These are phyloP conservation scores for Euphrasia arctica DNA, from an alignment of 305 asterid species.

Conservation along the genomic window DNA sequence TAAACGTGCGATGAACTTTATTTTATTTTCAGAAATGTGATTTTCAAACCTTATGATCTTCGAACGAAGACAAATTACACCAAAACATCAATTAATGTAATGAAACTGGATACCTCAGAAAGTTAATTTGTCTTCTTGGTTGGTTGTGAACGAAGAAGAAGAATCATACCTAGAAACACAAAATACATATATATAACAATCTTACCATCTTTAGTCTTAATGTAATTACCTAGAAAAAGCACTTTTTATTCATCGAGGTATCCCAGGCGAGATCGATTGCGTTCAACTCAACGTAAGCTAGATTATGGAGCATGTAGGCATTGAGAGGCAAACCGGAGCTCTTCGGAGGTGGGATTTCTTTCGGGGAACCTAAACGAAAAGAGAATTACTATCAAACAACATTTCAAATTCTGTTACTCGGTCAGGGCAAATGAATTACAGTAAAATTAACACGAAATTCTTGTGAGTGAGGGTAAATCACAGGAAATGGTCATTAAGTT, in stretches of 20 bases:
- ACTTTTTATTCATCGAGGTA: conserved; percentile 30
- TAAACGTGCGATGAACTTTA: no score
- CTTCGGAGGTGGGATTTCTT: conserved; percentile 88
- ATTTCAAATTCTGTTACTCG: not conserved
- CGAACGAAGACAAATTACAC: not conserved
- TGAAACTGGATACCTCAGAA: conserved; percentile 43
- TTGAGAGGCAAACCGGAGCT: conserved; percentile 75
- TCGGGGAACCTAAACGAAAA: conserved; percentile 68
- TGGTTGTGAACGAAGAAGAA: conserved; percentile 37
- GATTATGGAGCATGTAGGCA: conserved; percentile 95
- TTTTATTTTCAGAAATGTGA: no score
- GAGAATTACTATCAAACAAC: conserved; percentile 10
- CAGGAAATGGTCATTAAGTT: not conserved
- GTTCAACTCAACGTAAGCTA: conserved; percentile 93
- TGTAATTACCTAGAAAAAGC: not conserved
- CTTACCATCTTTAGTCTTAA: not conserved
- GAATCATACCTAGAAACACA: conserved; percentile 71
- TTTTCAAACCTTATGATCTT: no score
- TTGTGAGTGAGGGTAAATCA: no score
- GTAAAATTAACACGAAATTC: no score
- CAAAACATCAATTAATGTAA: conserved; percentile 12
- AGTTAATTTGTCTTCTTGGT: conserved; percentile 38
- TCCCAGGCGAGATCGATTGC: conserved; percentile 99
- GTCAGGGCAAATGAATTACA: no score
- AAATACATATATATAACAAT: conserved; percentile 2